Conservation (phyloP, 306 rosid species). For the Rosa multiflora region DNA sequence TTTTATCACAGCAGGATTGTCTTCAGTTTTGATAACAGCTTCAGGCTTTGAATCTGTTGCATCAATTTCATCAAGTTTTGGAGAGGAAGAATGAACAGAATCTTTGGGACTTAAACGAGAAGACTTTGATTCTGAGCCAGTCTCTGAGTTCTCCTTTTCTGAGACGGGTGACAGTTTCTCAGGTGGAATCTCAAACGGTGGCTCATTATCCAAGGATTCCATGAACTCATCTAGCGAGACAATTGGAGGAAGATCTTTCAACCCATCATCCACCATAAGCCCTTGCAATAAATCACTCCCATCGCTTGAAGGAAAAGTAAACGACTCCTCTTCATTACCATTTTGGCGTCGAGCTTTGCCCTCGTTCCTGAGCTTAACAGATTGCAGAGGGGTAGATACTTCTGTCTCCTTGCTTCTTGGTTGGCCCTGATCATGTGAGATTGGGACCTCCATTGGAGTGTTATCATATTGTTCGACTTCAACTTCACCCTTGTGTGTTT, state of each 20-base stretch:
- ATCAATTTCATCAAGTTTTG: constrained; percentile 31
- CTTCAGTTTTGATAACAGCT: constrained; percentile 28
- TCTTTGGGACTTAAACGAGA: constrained; percentile 37
- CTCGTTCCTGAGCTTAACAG: constrained; percentile 34
- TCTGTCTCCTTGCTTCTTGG: constrained; percentile 40
- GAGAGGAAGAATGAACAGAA: constrained; percentile 24
- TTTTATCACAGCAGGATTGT: neutral
- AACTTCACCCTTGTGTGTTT: constrained; percentile 98
- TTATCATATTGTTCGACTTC: constrained; percentile 79
- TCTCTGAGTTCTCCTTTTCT: constrained; percentile 47
- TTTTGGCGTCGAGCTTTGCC: constrained; percentile 34
- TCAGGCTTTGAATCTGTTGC: constrained; percentile 21
- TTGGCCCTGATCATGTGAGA: constrained; percentile 38
- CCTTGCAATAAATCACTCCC: constrained; percentile 74
- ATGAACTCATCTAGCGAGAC: constrained; percentile 94
- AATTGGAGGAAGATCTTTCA: constrained; percentile 85
- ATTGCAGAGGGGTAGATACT: constrained; percentile 30
- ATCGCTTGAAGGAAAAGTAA: constrained; percentile 63
- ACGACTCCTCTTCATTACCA: constrained; percentile 32
- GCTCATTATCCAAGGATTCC: constrained; percentile 81
- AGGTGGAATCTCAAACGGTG: constrained; percentile 67
- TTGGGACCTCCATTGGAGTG: constrained; percentile 52
- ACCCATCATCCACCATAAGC: constrained; percentile 71
- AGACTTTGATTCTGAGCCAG: constrained; percentile 40
- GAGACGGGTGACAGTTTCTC: constrained; percentile 38